Conservation (phyloP, 179 eudicot species). For the Silene vulgaris region DNA sequence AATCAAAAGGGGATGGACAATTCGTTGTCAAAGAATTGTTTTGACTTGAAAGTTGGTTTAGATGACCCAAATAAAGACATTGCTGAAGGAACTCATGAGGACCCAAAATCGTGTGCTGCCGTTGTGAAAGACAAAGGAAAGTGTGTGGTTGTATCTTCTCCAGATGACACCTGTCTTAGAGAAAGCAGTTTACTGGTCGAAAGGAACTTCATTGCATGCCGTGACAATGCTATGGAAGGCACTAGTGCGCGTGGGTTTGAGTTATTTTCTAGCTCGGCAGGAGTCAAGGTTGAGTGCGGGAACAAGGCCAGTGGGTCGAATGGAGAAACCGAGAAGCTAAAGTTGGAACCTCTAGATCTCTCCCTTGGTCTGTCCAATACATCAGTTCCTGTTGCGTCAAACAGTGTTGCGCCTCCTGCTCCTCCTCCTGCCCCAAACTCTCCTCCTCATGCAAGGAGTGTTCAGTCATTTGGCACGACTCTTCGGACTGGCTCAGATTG, state of each 20-base stretch:
- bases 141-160: slow-evolving; percentile 47
- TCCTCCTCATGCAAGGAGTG: slow-evolving; percentile 75
- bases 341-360: slow-evolving; percentile 70
- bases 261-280: slow-evolving; percentile 57
- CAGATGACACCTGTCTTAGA: slow-evolving; percentile 30
- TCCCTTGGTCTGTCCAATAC: slow-evolving; percentile 87
- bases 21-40: slow-evolving; percentile 24
- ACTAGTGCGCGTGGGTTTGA: slow-evolving; percentile 72
- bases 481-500: slow-evolving; percentile 78
- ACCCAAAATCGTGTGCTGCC: slow-evolving; percentile 27
- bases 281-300: slow-evolving; percentile 42
- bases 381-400: slow-evolving; percentile 53
- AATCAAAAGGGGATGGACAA: slow-evolving; percentile 12
- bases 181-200: slow-evolving; percentile 38
- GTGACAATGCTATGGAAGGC: slow-evolving; percentile 57
- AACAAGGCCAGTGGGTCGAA: slow-evolving; percentile 29
- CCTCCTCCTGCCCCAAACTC: slow-evolving; percentile 69
- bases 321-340: slow-evolving; percentile 53
- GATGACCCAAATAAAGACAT: slow-evolving; percentile 35
- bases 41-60: slow-evolving; percentile 36
- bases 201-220: slow-evolving; percentile 34
- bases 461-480: slow-evolving; percentile 75
- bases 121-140: slow-evolving; percentile 73
- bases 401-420: slow-evolving; percentile 39
- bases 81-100: slow-evolving; percentile 29